phyloP scores from a whole-genome alignment of 2,329 filamentous ascomycete species.

The Colletotrichum chrysophilum region DNA sequence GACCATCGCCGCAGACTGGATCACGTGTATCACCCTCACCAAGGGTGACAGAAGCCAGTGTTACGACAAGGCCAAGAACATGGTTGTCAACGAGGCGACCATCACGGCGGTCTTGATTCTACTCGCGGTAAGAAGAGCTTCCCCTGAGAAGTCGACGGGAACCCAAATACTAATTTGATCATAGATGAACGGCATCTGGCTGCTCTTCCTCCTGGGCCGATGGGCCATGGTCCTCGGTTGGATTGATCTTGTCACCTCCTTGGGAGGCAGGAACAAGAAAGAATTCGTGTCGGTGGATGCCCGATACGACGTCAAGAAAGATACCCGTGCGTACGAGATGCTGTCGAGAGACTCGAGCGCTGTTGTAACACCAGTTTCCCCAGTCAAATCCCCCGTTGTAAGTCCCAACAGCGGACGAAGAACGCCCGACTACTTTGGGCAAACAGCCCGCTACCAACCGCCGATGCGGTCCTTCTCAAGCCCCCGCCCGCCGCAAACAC shows the following conservation, averaged over 20 bases:
- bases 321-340: slow-evolving; percentile 81
- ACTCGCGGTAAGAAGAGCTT: slow-evolving; percentile 67
- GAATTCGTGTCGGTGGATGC: slow-evolving; percentile 94
- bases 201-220: slow-evolving; percentile 80
- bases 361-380: slow-evolving; percentile 56
- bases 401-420: slow-evolving; percentile 42
- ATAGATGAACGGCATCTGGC: slow-evolving; percentile 84
- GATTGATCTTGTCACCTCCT: slow-evolving; percentile 65
- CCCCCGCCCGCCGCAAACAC: slow-evolving; percentile 52
- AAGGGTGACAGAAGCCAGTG: slow-evolving; percentile 71
- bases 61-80: slow-evolving; percentile 57
- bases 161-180: slow-evolving; percentile 6
- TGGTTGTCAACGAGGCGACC: slow-evolving; percentile 78
- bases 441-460: slow-evolving; percentile 58
- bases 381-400: slow-evolving; percentile 36
- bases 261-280: slow-evolving; percentile 60
- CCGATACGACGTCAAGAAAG: slow-evolving; percentile 63
- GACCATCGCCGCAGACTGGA: slow-evolving; percentile 65
- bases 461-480: slow-evolving; percentile 62
- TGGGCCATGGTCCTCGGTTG: slow-evolving; percentile 87
- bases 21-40: slow-evolving; percentile 69
- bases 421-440: slow-evolving; percentile 62
- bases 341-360: slow-evolving; percentile 64
- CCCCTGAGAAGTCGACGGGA: background rate
- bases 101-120: slow-evolving; percentile 83